Evolutionary conservation across 2,329 filamentous ascomycete species (phyloP).

Genomic region (Stagonosporopsis vannaccii): DNA sequence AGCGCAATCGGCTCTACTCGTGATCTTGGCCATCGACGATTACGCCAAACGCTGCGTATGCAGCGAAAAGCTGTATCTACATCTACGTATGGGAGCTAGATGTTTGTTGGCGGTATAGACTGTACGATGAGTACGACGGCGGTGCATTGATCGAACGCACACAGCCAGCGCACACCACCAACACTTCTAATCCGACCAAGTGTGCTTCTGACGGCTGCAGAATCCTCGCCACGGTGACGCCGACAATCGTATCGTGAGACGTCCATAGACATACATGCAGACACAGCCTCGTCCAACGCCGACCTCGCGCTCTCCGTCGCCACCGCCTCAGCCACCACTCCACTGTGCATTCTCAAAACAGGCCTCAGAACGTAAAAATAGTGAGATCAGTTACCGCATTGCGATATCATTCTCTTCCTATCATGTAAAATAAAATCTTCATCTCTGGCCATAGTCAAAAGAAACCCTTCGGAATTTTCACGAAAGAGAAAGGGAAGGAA

Average conservation of each 20-base stretch:
- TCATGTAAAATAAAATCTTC: constrained; percentile 43
- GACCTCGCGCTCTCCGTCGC: constrained; percentile 1
- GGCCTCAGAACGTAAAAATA: constrained; percentile 45
- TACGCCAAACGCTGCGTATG: background rate
- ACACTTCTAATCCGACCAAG: background rate
- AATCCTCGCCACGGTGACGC: background rate
- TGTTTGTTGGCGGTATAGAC: too few relatives aligned
- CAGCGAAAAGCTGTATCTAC: too few relatives aligned
- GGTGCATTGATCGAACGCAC: background rate
- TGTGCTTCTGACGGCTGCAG: background rate
- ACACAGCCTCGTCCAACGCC: constrained; percentile 1
- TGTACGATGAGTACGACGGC: background rate
- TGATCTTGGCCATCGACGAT: background rate
- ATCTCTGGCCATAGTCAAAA: constrained; percentile 45
- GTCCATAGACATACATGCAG: background rate
- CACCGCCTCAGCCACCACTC: background rate
- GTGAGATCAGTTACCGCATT: constrained; percentile 46
- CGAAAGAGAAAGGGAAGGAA: background rate
- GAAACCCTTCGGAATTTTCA: constrained; percentile 3
- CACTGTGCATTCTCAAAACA: constrained; percentile 13
- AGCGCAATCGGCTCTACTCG: background rate
- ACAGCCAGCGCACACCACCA: background rate
- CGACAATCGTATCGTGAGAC: background rate
- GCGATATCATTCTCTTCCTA: constrained; percentile 53
- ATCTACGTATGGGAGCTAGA: too few relatives aligned